phyloP scores from a whole-genome alignment of 129 eudicot species.

The Flaveria sonorensis region DNA sequence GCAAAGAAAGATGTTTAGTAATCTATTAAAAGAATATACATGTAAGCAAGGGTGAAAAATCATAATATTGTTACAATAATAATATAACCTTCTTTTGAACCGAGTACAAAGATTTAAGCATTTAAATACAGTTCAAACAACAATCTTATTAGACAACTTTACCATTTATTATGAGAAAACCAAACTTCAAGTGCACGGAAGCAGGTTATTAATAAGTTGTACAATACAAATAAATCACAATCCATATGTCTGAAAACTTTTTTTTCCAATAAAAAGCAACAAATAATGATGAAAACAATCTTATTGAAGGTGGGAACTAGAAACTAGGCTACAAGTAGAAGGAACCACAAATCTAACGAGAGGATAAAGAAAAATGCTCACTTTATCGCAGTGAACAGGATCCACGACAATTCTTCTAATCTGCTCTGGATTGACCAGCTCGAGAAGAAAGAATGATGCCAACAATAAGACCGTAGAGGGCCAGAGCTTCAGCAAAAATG shows the following conservation, averaged over 20 bases:
- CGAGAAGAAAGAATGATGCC: conserved; percentile 4
- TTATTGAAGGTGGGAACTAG: background rate
- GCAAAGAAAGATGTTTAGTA: background rate
- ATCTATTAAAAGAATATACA: background rate
- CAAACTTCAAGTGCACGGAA: background rate
- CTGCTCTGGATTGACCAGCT: conserved; percentile 3
- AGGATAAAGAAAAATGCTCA: background rate
- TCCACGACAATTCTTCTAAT: background rate
- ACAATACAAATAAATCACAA: conserved; percentile 5
- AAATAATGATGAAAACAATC: background rate
- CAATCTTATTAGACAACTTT: background rate
- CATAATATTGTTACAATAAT: background rate
- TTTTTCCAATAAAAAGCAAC: background rate
- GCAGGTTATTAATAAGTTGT: background rate
- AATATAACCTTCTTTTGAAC: background rate
- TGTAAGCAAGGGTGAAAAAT: background rate
- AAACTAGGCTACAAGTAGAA: conserved; percentile 6
- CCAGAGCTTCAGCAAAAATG: background rate
- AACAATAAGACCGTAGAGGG: background rate
- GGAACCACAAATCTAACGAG: background rate
- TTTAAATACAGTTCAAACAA: background rate
- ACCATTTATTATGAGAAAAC: background rate
- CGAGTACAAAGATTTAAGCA: background rate
- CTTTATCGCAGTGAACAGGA: background rate
- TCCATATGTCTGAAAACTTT: background rate